Percentiles rank a stretch among this genome's conserved stretches.
Conservation (phyloP, 768 basidiomycete genomes). For the Epithele typhae region DNA sequence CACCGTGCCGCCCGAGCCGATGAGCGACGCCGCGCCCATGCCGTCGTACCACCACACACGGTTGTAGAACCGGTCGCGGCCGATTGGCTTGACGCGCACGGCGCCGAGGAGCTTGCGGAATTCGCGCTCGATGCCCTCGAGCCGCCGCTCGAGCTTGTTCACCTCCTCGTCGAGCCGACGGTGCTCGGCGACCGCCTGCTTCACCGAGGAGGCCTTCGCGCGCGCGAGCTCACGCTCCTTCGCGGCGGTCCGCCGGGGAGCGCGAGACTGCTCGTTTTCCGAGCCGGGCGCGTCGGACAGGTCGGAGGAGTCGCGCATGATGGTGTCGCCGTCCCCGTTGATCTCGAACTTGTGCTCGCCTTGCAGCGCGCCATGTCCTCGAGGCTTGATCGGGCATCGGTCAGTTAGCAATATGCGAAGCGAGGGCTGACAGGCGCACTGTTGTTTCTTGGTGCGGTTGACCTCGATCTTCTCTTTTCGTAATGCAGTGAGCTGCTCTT, state of each 20-base stretch:
- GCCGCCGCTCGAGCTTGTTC: constrained; percentile 70
- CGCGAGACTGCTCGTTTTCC: constrained; percentile 43
- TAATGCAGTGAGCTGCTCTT: constrained; percentile 84
- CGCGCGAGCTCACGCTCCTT: constrained; percentile 81
- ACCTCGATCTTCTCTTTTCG: constrained; percentile 95
- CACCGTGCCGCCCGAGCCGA: constrained; percentile 73
- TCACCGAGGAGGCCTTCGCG: constrained; percentile 72
- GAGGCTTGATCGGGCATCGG: constrained; percentile 36
- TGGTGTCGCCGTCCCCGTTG: constrained; percentile 45
- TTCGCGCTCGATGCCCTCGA: constrained; percentile 89
- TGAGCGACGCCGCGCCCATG: constrained; percentile 76
- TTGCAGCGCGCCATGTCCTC: constrained; percentile 71
- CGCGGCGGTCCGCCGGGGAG: constrained; percentile 49
- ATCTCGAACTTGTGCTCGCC: constrained; percentile 49
- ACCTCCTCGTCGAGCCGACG: constrained; percentile 87
- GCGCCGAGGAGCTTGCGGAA: constrained; percentile 87
- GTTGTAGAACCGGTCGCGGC: constrained; percentile 91
- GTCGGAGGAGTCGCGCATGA: constrained; percentile 66
- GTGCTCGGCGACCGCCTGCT: constrained; percentile 79
- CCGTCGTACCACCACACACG: constrained; percentile 99
- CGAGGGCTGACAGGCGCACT: constrained; percentile 47
- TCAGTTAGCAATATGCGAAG: too few relatives aligned
- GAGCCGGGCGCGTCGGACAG: constrained; percentile 65
- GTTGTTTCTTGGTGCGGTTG: constrained; percentile 83
- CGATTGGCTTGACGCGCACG: constrained; percentile 83